A percentile compares a stretch with the other conserved stretches of the same genome.
phyloP scores from a whole-genome alignment of 352 stramenopile species.

The Phytophthora cryptogea region DNA sequence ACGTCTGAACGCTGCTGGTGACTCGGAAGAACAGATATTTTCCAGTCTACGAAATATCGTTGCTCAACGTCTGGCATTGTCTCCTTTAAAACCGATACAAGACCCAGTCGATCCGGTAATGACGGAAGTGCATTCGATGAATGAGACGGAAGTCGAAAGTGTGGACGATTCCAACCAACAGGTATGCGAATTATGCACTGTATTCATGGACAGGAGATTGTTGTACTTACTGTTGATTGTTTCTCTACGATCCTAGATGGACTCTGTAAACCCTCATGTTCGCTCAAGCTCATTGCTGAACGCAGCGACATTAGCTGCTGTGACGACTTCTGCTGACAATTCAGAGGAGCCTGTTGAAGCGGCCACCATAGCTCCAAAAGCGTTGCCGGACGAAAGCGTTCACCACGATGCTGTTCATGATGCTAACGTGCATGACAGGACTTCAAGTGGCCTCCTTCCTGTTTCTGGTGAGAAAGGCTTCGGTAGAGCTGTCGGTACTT shows the following conservation, averaged over 20 bases:
- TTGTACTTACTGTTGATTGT: background rate
- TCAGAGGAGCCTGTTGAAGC: constrained; percentile 11
- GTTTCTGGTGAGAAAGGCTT: constrained; percentile 24
- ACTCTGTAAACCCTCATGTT: background rate
- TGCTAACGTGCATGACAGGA: constrained; percentile 1
- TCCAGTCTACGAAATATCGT: constrained; percentile 42
- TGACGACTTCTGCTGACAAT: constrained; percentile 6
- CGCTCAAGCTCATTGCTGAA: constrained; percentile 24
- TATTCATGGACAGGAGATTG: no score
- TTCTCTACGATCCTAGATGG: background rate
- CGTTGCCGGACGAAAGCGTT: background rate
- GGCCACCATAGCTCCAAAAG: constrained; percentile 5
- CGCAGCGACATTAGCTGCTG: constrained; percentile 25
- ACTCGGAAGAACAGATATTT: constrained; percentile 53
- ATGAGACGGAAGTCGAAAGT: constrained; percentile 8
- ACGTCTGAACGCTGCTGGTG: constrained; percentile 34
- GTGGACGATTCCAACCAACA: background rate
- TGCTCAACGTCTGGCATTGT: constrained; percentile 17
- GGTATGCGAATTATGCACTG: background rate
- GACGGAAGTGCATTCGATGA: constrained; percentile 3
- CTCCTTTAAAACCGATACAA: background rate
- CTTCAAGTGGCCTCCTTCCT: constrained; percentile 1
- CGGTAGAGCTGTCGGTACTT: constrained; percentile 20
- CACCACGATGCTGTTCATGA: constrained; percentile 4
- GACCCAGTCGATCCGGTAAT: constrained; percentile 1